Percentiles rank a stretch among this genome's conserved stretches.
Conservation (phyloP, 1,139 yeast genomes). For the Saccharomyces hybrid region DNA sequence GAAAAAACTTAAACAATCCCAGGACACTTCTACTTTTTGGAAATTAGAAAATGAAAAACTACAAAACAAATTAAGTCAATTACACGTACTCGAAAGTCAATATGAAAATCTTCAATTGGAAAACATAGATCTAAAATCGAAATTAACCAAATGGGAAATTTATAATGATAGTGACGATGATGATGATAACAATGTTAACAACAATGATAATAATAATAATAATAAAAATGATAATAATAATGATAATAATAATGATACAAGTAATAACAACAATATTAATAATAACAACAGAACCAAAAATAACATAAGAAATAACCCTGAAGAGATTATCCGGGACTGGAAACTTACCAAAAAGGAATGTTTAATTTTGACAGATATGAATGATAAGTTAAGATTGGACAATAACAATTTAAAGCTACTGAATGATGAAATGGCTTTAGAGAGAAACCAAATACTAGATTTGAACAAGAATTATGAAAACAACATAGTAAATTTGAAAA, state of each 20-base stretch:
- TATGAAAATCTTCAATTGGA: slow-evolving; percentile 48
- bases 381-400: slow-evolving; percentile 29
- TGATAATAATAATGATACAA: slow-evolving; percentile 22
- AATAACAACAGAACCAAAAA: slow-evolving; percentile 7
- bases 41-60: slow-evolving; percentile 43
- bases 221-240: slow-evolving; percentile 23
- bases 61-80: slow-evolving; percentile 37
- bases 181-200: slow-evolving; percentile 12
- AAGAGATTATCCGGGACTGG: slow-evolving; percentile 34
- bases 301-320: slow-evolving; percentile 21
- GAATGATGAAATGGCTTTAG: slow-evolving; percentile 34
- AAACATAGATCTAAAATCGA: slow-evolving; percentile 40
- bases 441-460: slow-evolving; percentile 34
- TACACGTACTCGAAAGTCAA: slow-evolving; percentile 42
- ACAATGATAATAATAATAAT: slow-evolving; percentile 7
- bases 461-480: slow-evolving; percentile 26
- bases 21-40: slow-evolving; percentile 44
- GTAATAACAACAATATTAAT: slow-evolving; percentile 7
- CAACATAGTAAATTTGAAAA: slow-evolving; percentile 36
- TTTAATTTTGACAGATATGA: slow-evolving; percentile 37
- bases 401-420: slow-evolving; percentile 25
- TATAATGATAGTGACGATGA: slow-evolving; percentile 25
- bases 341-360: slow-evolving; percentile 36
- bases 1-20: slow-evolving; percentile 37
- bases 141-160: slow-evolving; percentile 27